Base-by-base conservation (phyloP, 2,329 filamentous ascomycete species). In the Nemania bipapillata region DNA sequence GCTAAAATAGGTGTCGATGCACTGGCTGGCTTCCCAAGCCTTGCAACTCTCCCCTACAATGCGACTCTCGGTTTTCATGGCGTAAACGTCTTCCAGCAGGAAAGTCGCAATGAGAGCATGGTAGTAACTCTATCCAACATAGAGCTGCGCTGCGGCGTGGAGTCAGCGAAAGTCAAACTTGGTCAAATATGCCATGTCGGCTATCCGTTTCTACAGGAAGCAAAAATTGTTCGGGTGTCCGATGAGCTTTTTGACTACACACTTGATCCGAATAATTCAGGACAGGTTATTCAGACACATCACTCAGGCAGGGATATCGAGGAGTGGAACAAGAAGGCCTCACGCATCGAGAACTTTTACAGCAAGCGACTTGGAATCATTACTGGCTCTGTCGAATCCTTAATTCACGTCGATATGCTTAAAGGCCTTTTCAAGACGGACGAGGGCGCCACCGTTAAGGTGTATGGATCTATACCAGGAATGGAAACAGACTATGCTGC, bases 31-130 rank as follows among this genome's bases (percentile, higher is more conserved):
- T 99, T 99, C 79, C 96, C 96, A 5, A 96, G 91, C 72, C 82
- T 99, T 75, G 92, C 94, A 72, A 96, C 92, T 1, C 82, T 99
- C 47, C 92, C 93, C 0, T 94, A 96, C 79, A 90, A 89, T 68
- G 96, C 93, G 1, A 87, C 89, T 65, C 84, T 98, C 55, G 92
- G 90, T 8, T 97, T 94, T 79, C 92, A 97, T 73, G 94, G 94
- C 2, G 92, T 99, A 69, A 96, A 91, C 71, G 93, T 99, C 37
- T 99, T 99, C 83, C 94, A 97, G 78, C 90, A 95, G 74, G 96
- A 98, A 74, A 97, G 94, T 78, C 91, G 93, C 57, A 98, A 98
- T 77, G 94, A 97, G 80, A 99, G 95, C 80, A 94, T 98, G 89
- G 89, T 98, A 26, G 87, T 98, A 65, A 97, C 93, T 1, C 84